These are phyloP conservation scores for Balamuthia mandrillaris DNA, from an alignment of 208 protist species.

Conservation along the genomic window DNA sequence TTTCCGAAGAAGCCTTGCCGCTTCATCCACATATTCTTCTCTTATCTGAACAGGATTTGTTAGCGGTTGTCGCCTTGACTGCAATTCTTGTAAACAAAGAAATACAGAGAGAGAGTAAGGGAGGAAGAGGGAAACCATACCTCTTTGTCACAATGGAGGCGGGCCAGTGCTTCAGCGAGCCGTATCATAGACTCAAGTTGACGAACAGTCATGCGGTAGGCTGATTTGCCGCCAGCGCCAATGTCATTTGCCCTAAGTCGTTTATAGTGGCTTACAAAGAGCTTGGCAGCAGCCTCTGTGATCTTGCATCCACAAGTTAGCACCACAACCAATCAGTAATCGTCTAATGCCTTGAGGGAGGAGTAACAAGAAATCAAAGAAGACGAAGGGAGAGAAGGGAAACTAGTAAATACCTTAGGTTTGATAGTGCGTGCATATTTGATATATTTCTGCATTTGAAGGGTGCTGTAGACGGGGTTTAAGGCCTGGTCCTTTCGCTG, in stretches of 20 bases:
- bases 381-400: background rate
- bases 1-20: slow-evolving; percentile 70
- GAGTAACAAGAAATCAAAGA: background rate
- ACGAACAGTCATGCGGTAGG: slow-evolving; percentile 97
- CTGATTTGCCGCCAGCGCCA: slow-evolving; percentile 35
- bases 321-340: background rate
- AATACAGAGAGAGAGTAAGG: background rate
- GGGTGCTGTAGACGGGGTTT: slow-evolving; percentile 1
- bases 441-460: slow-evolving; percentile 80
- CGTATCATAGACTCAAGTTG: slow-evolving; percentile 99
- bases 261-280: slow-evolving; percentile 85
- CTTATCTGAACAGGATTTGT: slow-evolving; percentile 49
- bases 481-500: slow-evolving; percentile 54
- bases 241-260: slow-evolving; percentile 88
- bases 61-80: background rate
- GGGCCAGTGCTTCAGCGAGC: slow-evolving; percentile 95
- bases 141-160: slow-evolving; percentile 87
- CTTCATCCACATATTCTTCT: slow-evolving; percentile 77
- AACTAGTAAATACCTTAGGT: slow-evolving; percentile 64
- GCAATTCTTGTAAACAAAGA: background rate
- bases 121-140: slow-evolving; percentile 54
- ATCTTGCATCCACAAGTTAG: slow-evolving; percentile 45
- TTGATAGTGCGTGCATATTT: slow-evolving; percentile 84
- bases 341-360: background rate
- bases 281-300: slow-evolving; percentile 75